phyloP scores from a whole-genome alignment of 106 monocot species.

The Dendrobium chrysotoxum region DNA sequence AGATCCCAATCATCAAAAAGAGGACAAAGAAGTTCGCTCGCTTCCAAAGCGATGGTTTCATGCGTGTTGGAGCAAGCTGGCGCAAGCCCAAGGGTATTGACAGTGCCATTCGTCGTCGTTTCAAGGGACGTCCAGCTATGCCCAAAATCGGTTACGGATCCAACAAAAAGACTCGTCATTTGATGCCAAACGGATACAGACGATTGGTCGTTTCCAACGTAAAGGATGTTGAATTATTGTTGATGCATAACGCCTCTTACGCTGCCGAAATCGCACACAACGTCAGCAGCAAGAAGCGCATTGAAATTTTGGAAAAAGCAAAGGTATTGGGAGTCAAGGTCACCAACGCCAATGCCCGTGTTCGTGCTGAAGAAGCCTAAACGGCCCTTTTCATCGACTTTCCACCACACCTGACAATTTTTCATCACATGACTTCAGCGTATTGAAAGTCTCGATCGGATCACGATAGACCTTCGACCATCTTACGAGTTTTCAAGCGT shows the following conservation, averaged over 20 bases:
- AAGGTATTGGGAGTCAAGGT: conserved; percentile 37
- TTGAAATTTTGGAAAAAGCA: conserved; percentile 38
- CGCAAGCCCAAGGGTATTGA: conserved; percentile 58
- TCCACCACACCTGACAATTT: too few species aligned
- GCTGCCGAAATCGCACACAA: conserved; percentile 50
- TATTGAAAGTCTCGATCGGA: too few species aligned
- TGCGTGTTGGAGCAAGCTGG: too few species aligned
- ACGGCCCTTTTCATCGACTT: too few species aligned
- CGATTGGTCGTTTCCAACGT: conserved; percentile 37
- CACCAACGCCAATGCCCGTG: conserved; percentile 42
- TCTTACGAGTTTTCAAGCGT: too few species aligned
- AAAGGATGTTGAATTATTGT: conserved; percentile 26
- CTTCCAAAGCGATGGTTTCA: too few species aligned
- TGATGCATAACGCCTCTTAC: conserved; percentile 55
- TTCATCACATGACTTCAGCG: too few species aligned
- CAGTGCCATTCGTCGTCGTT: conserved; percentile 39
- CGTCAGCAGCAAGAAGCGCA: conserved; percentile 37
- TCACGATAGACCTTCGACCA: too few species aligned
- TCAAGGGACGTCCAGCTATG: conserved; percentile 42
- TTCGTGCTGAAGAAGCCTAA: conserved; percentile 39
- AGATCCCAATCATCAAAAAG: too few species aligned
- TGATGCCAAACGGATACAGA: conserved; percentile 34
- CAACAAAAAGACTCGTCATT: conserved; percentile 45
- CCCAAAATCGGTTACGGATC: conserved; percentile 54
- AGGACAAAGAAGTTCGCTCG: too few species aligned